Percentiles rank a stretch among this genome's conserved stretches.
Evolutionary conservation across 1,139 yeast genomes (phyloP).

Genomic region (Pichia sp.): DNA sequence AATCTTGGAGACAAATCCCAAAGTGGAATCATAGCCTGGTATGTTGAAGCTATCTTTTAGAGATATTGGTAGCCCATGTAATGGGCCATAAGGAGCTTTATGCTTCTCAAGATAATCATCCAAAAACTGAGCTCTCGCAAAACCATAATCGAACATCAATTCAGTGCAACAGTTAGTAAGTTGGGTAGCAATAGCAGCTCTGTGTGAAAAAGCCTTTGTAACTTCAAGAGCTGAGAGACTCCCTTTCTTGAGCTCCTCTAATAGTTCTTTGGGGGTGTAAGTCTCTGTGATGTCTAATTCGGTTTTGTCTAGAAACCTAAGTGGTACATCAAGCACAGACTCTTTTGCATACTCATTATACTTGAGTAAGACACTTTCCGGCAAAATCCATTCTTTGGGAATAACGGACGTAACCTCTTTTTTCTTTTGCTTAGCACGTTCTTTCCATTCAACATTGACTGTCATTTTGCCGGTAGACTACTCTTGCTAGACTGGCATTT

Average conservation of each 20-base stretch:
- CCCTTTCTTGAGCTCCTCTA: neutral
- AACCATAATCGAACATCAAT: conserved; percentile 46
- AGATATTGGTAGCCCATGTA: conserved; percentile 53
- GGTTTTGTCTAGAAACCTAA: neutral
- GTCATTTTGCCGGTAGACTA: neutral
- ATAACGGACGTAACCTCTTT: neutral
- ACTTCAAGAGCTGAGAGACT: conserved; percentile 40
- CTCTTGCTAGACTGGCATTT: no score
- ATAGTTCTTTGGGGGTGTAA: conserved; percentile 1
- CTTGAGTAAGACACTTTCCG: neutral
- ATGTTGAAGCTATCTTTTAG: conserved; percentile 60
- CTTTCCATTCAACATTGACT: conserved; percentile 1
- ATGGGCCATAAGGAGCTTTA: conserved; percentile 43
- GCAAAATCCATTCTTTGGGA: conserved; percentile 11
- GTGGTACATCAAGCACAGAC: conserved; percentile 9
- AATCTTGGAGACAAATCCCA: conserved; percentile 29
- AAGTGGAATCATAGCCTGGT: conserved; percentile 50
- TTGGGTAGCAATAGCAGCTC: conserved; percentile 47
- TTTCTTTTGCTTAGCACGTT: conserved; percentile 5
- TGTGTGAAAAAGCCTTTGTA: conserved; percentile 47
- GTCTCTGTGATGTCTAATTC: conserved; percentile 9
- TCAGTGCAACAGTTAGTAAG: conserved; percentile 54
- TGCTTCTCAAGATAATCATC: conserved; percentile 37
- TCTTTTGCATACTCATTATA: neutral
- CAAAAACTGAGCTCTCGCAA: conserved; percentile 25